Conservation (phyloP, 1,139 yeast genomes). For the Blastobotrys indianensis region DNA sequence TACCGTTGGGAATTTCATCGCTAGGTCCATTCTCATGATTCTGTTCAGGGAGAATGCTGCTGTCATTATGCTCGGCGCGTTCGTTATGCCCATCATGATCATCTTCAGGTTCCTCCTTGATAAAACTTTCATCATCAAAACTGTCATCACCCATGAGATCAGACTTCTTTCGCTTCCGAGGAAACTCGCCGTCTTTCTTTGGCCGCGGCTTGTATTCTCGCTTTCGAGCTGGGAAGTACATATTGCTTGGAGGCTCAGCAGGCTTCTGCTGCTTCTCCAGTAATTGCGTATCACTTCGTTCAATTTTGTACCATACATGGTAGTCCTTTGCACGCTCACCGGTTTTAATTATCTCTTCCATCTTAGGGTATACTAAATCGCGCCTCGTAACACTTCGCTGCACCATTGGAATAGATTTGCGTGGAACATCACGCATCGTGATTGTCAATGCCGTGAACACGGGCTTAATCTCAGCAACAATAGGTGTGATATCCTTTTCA, state of each 20-base stretch:
- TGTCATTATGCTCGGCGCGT: too few relatives aligned
- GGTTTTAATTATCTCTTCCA: constrained; percentile 53
- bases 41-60: too few relatives aligned
- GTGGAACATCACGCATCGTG: constrained; percentile 56
- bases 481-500: constrained; percentile 18
- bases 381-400: constrained; percentile 58
- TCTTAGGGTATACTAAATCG: constrained; percentile 50
- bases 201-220: constrained; percentile 28
- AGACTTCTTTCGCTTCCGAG: constrained; percentile 12
- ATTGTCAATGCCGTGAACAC: constrained; percentile 55
- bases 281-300: constrained; percentile 64
- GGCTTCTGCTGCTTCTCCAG: constrained; percentile 27
- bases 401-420: constrained; percentile 61
- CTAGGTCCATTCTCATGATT: too few relatives aligned
- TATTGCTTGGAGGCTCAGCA: constrained; percentile 28
- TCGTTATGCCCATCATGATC: neutral
- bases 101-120: neutral
- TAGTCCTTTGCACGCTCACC: constrained; percentile 61
- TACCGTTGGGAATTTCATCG: too few relatives aligned
- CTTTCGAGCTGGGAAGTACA: constrained; percentile 25
- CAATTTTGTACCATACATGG: constrained; percentile 80
- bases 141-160: constrained; percentile 3
- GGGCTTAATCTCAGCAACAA: constrained; percentile 24
- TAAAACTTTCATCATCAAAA: too few relatives aligned
- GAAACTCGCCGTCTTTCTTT: constrained; percentile 16